phyloP scores from a whole-genome alignment of 192 early-diverging fungal genomes.

The Mortierella claussenii region DNA sequence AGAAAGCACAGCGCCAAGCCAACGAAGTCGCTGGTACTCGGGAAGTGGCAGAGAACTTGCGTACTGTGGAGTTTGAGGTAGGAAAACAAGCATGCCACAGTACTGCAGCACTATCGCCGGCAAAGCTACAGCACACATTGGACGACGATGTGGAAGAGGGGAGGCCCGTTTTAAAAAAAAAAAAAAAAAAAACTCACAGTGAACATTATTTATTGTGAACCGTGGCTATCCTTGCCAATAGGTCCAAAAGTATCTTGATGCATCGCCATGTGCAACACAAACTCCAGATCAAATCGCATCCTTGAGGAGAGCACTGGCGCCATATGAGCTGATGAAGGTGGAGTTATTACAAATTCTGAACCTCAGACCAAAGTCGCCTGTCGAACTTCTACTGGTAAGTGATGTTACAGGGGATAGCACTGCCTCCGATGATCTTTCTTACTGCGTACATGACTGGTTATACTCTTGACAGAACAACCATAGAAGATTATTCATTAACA shows the following conservation, averaged over 20 bases:
- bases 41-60: slow-evolving; percentile 70
- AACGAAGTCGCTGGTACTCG: slow-evolving; percentile 40
- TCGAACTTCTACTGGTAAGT: slow-evolving; percentile 74
- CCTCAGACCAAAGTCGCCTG: slow-evolving; percentile 67
- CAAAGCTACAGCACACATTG: background rate
- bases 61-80: slow-evolving; percentile 74
- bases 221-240: no score
- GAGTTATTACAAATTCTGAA: slow-evolving; percentile 84
- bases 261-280: slow-evolving; percentile 69
- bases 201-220: no score
- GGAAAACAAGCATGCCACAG: no score
- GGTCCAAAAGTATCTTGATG: slow-evolving; percentile 66
- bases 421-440: no score
- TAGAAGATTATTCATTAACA: no score
- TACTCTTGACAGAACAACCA: no score
- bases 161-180: no score
- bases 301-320: slow-evolving; percentile 57
- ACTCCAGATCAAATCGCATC: slow-evolving; percentile 58
- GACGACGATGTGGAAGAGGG: background rate
- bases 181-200: background rate
- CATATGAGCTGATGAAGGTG: slow-evolving; percentile 71
- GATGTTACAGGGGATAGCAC: background rate
- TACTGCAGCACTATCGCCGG: no score
- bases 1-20: slow-evolving; percentile 56
- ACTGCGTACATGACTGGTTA: no score